Percentiles rank a stretch among this genome's conserved stretches.
phyloP scores from a whole-genome alignment of 1,284 basidiomycete species.

The Ceratobasidium sp. region DNA sequence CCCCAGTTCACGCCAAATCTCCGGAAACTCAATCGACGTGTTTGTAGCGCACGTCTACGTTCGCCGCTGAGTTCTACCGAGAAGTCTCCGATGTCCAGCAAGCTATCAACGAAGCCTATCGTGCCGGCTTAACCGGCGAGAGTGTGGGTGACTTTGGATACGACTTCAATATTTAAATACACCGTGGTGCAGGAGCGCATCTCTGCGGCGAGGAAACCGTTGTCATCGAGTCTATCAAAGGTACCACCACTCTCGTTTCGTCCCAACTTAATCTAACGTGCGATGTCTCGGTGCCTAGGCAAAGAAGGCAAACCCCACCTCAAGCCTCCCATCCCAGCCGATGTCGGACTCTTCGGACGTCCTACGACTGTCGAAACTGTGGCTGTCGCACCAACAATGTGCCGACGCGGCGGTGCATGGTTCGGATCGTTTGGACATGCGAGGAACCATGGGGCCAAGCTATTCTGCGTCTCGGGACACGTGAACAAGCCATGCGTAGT shows the following conservation, averaged over 20 bases:
- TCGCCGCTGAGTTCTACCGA: constrained; percentile 97
- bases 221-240: constrained; percentile 95
- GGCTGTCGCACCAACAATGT: constrained; percentile 96
- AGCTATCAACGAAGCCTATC: constrained; percentile 96
- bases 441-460: constrained; percentile 96
- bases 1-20: background rate
- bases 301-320: too few species aligned
- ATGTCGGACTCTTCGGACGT: too few species aligned
- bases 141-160: constrained; percentile 93
- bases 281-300: too few species aligned
- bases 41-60: constrained; percentile 93
- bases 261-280: background rate
- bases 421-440: constrained; percentile 94
- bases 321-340: too few species aligned
- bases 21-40: background rate
- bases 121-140: constrained; percentile 90
- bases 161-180: constrained; percentile 95
- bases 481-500: constrained; percentile 99
- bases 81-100: constrained; percentile 94
- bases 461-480: constrained; percentile 64
- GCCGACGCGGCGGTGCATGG: constrained; percentile 91
- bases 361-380: constrained; percentile 99
- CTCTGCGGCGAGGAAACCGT: constrained; percentile 99
- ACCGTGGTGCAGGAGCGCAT: constrained; percentile 97
- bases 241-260: background rate